Evolutionary conservation across 305 asterid species (phyloP).

Genomic region (Solanum hybrid): DNA sequence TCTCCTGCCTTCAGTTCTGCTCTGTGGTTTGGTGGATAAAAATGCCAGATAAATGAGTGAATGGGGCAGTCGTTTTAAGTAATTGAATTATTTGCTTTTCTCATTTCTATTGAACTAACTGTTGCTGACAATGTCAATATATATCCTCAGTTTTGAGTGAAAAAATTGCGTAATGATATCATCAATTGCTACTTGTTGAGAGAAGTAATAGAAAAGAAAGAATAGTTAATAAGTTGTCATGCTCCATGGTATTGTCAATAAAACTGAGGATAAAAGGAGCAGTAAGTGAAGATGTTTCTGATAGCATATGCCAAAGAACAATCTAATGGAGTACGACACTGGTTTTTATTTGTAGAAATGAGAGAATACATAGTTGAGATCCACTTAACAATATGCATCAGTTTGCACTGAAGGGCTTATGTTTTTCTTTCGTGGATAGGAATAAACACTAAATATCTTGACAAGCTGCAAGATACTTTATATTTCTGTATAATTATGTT

Average conservation of each 20-base stretch:
- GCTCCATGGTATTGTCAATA: not conserved
- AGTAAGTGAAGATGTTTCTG: not conserved
- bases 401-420: not conserved
- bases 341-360: not conserved
- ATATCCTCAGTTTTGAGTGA: not conserved
- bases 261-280: not conserved
- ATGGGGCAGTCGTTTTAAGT: not conserved
- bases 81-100: not conserved
- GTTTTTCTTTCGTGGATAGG: not conserved
- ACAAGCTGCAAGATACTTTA: not conserved
- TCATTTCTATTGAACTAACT: not conserved
- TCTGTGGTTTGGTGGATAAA: not conserved
- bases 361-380: not conserved
- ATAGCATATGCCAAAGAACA: not conserved
- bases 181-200: not conserved
- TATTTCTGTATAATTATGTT: not conserved
- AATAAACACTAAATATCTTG: not conserved
- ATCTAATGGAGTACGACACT: not conserved
- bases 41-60: not conserved
- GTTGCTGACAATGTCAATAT: not conserved
- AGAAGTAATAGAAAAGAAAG: not conserved
- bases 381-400: not conserved
- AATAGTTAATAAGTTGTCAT: not conserved
- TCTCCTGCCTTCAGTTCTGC: not conserved
- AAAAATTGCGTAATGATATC: not conserved